Percentiles rank a stretch among this genome's conserved stretches.
phyloP scores from a whole-genome alignment of 257 asterid species.

The Solanum bukasovii region DNA sequence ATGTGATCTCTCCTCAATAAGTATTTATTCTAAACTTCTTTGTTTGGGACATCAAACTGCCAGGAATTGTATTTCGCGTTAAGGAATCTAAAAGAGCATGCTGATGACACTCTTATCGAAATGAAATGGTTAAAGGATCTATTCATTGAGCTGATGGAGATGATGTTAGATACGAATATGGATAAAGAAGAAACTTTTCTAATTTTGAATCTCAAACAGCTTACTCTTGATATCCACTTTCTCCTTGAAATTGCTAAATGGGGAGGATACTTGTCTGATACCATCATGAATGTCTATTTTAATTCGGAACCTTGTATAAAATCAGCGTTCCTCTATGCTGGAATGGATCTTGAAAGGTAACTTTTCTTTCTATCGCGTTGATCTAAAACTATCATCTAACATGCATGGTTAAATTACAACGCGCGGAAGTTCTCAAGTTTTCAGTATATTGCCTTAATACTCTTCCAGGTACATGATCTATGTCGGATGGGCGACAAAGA shows the following conservation, averaged over 20 bases:
- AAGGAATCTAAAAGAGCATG: conserved; percentile 45
- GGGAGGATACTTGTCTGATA: conserved; percentile 42
- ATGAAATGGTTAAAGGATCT: conserved; percentile 35
- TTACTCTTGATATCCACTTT: conserved; percentile 47
- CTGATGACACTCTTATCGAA: conserved; percentile 33
- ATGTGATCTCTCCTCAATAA: neutral
- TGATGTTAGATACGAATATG: conserved; percentile 30
- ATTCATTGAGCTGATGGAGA: conserved; percentile 38
- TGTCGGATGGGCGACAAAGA: conserved; percentile 34
- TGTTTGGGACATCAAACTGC: neutral
- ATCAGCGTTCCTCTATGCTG: conserved; percentile 18
- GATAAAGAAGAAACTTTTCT: conserved; percentile 13
- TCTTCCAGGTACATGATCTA: conserved; percentile 26
- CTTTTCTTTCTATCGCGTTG: neutral
- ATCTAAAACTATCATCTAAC: neutral
- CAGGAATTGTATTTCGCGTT: conserved; percentile 60
- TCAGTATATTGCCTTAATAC: neutral
- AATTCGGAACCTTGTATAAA: conserved; percentile 22
- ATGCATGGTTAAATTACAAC: neutral
- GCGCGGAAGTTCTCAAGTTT: neutral
- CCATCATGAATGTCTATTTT: conserved; percentile 5
- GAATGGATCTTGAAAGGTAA: conserved; percentile 43
- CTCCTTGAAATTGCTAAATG: conserved; percentile 56
- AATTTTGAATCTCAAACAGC: conserved; percentile 18
- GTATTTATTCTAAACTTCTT: neutral